phyloP scores from a whole-genome alignment of 2,329 filamentous ascomycete genomes.

The Exophiala dermatitidis region DNA sequence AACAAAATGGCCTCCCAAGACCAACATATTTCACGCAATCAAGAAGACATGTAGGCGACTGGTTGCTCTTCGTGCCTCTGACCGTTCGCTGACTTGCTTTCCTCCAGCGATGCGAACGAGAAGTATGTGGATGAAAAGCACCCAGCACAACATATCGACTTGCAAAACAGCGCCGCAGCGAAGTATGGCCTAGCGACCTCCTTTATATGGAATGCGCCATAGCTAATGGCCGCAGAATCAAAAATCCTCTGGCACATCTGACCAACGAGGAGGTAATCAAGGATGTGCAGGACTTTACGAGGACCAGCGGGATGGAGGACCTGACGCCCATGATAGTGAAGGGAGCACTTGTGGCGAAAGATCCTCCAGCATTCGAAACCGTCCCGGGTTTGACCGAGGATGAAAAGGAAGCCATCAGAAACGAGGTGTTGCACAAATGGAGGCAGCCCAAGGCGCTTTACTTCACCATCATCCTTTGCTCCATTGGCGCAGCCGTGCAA shows the following conservation, averaged over 20 bases:
- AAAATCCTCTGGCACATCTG: conserved; percentile 41
- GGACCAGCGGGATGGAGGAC: conserved; percentile 37
- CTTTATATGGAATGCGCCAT: neutral
- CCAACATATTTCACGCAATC: conserved; percentile 1
- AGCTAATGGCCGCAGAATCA: conserved; percentile 33
- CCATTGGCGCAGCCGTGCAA: conserved; percentile 46
- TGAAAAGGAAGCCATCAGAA: conserved; percentile 39
- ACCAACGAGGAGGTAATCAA: conserved; percentile 34
- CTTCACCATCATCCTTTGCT: conserved; percentile 47
- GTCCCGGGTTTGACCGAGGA: conserved; percentile 39
- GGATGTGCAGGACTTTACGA: conserved; percentile 40
- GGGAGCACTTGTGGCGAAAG: conserved; percentile 45
- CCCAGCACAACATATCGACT: conserved; percentile 7
- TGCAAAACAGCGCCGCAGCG: conserved; percentile 10
- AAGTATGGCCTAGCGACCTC: conserved; percentile 4
- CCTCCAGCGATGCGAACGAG: conserved; percentile 9
- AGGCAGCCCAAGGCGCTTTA: conserved; percentile 44
- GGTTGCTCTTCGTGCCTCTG: no score
- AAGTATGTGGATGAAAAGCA: conserved; percentile 15
- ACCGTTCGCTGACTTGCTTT: neutral
- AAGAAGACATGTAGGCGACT: conserved; percentile 5
- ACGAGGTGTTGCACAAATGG: conserved; percentile 46
- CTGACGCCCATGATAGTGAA: conserved; percentile 39
- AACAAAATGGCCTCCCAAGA: conserved; percentile 11
- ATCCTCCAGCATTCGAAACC: conserved; percentile 41